Percentiles rank a stretch among this genome's conserved stretches.
phyloP scores from a whole-genome alignment of 257 asterid genomes.

The Nicotiana knightiana region DNA sequence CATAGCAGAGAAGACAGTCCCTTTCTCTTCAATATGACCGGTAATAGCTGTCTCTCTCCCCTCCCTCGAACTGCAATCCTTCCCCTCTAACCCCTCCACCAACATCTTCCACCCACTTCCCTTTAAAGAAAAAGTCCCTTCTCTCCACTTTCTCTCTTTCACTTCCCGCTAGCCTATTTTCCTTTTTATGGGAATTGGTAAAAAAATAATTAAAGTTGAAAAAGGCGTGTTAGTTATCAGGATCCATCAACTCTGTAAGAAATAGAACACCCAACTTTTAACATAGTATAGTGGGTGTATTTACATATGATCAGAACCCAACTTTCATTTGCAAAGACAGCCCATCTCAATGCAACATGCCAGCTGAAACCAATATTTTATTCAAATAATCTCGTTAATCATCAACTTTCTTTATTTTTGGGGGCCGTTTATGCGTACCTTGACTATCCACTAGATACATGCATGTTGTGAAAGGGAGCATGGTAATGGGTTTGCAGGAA shows the following conservation, averaged over 20 bases:
- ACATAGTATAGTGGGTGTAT: background rate
- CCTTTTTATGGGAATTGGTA: background rate
- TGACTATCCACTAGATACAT: too few species aligned
- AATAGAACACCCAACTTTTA: background rate
- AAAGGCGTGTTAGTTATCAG: background rate
- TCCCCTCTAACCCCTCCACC: background rate
- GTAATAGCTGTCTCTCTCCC: too few species aligned
- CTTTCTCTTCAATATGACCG: too few species aligned
- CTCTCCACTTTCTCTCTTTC: background rate
- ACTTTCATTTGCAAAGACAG: background rate
- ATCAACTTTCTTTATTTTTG: background rate
- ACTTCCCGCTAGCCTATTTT: background rate
- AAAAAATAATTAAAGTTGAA: background rate
- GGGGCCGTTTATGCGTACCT: too few species aligned
- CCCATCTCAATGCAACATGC: background rate
- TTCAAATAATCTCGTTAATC: background rate
- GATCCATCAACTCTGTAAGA: too few species aligned
- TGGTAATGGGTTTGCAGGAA: too few species aligned
- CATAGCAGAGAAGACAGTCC: too few species aligned
- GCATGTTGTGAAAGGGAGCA: too few species aligned
- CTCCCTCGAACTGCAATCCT: too few species aligned
- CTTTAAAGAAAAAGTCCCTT: background rate
- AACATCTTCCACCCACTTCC: background rate
- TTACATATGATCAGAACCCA: background rate
- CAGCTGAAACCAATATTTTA: background rate